These are phyloP conservation scores for Didymella keratinophila DNA, from an alignment of 2,329 filamentous ascomycete species.

Conservation along the genomic window DNA sequence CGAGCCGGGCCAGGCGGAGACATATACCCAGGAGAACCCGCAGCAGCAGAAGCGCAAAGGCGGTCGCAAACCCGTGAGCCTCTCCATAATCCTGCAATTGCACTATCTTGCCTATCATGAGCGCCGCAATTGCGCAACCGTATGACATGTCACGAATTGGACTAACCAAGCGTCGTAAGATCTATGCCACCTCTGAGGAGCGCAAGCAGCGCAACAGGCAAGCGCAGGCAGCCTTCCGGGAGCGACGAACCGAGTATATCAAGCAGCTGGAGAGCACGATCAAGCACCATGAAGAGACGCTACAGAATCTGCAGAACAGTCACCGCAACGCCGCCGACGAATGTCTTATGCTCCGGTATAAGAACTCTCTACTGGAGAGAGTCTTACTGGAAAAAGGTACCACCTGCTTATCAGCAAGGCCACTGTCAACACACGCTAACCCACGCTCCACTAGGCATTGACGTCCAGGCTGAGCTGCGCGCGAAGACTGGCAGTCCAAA, in stretches of 20 bases:
- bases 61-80: conserved; percentile 90
- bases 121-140: conserved; percentile 32
- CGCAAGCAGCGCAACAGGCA: conserved; percentile 97
- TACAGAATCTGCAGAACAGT: conserved; percentile 90
- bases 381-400: conserved; percentile 95
- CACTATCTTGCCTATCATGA: conserved; percentile 33
- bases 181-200: conserved; percentile 98
- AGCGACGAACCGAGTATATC: conserved; percentile 97
- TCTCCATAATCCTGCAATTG: conserved; percentile 27
- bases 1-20: conserved; percentile 53
- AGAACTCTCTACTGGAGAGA: conserved; percentile 94
- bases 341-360: conserved; percentile 97
- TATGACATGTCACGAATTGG: conserved; percentile 45
- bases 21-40: conserved; percentile 55
- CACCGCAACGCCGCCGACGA: conserved; percentile 95
- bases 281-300: conserved; percentile 92
- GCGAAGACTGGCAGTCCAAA: conserved; percentile 90
- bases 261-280: conserved; percentile 98
- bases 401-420: conserved; percentile 12
- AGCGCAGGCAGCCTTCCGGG: conserved; percentile 95
- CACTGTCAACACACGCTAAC: conserved; percentile 29
- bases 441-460: conserved; percentile 71
- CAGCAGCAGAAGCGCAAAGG: conserved; percentile 89
- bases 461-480: conserved; percentile 94
- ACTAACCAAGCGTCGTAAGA: conserved; percentile 66